A percentile compares a stretch with the other conserved stretches of the same genome.
These are phyloP conservation scores for Aspergillus mulundensis DNA, from an alignment of 495 filamentous ascomycete genomes.

Conservation along the genomic window DNA sequence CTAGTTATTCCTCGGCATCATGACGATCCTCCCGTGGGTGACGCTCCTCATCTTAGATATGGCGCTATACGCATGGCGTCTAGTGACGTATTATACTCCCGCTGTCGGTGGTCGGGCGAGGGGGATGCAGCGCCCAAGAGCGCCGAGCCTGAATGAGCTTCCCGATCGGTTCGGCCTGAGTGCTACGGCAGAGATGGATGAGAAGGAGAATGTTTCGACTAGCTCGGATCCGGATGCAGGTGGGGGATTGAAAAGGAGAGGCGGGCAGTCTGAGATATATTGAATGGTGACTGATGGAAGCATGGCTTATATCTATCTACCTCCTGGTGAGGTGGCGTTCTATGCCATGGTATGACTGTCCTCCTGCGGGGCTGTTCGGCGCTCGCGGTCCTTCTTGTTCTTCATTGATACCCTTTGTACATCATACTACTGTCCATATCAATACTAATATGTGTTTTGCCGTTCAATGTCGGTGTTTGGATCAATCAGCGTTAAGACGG, in stretches of 20 bases:
- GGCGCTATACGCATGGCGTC: conserved; percentile 59
- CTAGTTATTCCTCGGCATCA: conserved; percentile 56
- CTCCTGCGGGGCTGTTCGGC: neutral
- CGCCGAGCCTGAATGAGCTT: conserved; percentile 59
- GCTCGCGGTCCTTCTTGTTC: neutral
- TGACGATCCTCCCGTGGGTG: conserved; percentile 65
- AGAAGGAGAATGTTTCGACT: neutral
- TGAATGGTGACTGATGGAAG: neutral
- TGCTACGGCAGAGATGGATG: conserved; percentile 12
- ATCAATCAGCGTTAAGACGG: conserved; percentile 11
- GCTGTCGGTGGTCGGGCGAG: conserved; percentile 60
- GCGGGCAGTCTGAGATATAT: neutral
- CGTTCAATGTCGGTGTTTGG: neutral
- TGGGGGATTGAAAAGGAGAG: conserved; percentile 1
- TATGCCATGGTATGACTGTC: neutral
- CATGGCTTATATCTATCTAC: neutral
- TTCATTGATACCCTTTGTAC: conserved; percentile 20
- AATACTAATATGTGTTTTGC: neutral
- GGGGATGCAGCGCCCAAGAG: conserved; percentile 57
- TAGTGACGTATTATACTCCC: conserved; percentile 56
- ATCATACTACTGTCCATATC: neutral
- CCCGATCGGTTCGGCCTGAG: conserved; percentile 53
- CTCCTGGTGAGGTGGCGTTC: neutral
- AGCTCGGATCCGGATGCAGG: conserved; percentile 2
- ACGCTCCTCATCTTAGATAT: conserved; percentile 64